These are phyloP conservation scores for Microcyclosporella mali DNA, from an alignment of 2,329 filamentous ascomycete species.

Conservation along the genomic window DNA sequence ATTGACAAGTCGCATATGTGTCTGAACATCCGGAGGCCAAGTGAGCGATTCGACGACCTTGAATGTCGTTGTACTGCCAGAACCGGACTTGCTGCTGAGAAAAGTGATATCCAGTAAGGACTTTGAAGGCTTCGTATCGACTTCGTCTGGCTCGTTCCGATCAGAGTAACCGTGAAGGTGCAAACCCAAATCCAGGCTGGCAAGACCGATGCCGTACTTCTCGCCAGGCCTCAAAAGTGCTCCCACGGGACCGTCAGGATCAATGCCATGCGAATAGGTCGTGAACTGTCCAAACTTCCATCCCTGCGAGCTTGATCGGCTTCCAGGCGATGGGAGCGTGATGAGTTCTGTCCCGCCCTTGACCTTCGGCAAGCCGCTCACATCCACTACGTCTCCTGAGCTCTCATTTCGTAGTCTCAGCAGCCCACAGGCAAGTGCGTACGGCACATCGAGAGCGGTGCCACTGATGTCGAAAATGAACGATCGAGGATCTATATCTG, in stretches of 20 bases:
- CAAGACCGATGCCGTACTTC: slow-evolving; percentile 13
- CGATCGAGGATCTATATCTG: slow-evolving; percentile 13
- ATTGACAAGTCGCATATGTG: slow-evolving; percentile 9
- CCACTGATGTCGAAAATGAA: slow-evolving; percentile 7
- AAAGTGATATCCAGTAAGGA: slow-evolving; percentile 1
- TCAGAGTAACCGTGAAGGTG: slow-evolving; percentile 6
- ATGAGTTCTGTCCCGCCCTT: neutral
- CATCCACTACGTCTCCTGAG: no score
- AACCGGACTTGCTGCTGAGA: slow-evolving; percentile 12
- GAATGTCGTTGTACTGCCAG: slow-evolving; percentile 12
- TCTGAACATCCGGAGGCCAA: slow-evolving; percentile 12
- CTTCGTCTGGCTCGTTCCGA: neutral
- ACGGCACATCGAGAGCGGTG: slow-evolving; percentile 15
- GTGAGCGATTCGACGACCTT: slow-evolving; percentile 6
- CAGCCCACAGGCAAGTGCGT: slow-evolving; percentile 13
- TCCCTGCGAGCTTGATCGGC: neutral
- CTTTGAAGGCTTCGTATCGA: slow-evolving; percentile 1
- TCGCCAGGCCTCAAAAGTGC: slow-evolving; percentile 10
- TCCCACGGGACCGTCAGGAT: slow-evolving; percentile 9
- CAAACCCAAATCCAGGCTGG: slow-evolving; percentile 9
- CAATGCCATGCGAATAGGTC: slow-evolving; percentile 10
- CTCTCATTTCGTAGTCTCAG: slow-evolving; percentile 6
- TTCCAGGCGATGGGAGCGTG: slow-evolving; percentile 1
- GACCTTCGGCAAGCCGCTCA: neutral
- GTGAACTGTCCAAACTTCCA: slow-evolving; percentile 5